Conservation (phyloP, 1,139 yeast genomes). For the Blastobotrys illinoisensis region DNA sequence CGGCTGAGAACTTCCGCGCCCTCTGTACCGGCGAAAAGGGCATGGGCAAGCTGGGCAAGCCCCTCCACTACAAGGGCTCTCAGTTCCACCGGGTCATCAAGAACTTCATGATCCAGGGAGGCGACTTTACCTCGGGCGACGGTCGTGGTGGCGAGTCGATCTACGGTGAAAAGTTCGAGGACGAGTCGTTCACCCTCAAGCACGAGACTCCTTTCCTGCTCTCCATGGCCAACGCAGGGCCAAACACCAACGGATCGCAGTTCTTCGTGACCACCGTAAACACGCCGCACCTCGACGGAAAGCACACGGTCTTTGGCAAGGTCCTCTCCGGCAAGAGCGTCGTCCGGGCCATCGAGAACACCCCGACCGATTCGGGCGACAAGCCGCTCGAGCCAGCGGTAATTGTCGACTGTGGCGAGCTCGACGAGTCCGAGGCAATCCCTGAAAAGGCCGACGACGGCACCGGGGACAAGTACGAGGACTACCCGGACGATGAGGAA, state of each 20-base stretch:
- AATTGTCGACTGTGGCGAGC: constrained; percentile 74
- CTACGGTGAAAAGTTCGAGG: constrained; percentile 93
- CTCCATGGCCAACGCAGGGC: constrained; percentile 97
- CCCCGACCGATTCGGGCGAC: constrained; percentile 65
- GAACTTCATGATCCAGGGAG: constrained; percentile 49
- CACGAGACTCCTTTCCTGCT: constrained; percentile 84
- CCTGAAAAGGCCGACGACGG: constrained; percentile 60
- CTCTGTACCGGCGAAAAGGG: constrained; percentile 91
- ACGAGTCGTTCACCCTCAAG: constrained; percentile 71
- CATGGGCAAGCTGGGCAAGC: constrained; percentile 53
- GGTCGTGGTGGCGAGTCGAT: constrained; percentile 96
- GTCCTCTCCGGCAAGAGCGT: constrained; percentile 77
- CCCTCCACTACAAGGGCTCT: constrained; percentile 70
- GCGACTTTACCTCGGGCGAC: constrained; percentile 84
- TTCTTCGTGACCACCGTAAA: constrained; percentile 82
- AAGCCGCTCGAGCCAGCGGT: constrained; percentile 61
- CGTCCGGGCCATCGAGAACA: constrained; percentile 70
- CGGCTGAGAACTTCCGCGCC: constrained; percentile 89
- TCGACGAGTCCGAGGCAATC: constrained; percentile 50
- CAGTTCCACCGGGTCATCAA: constrained; percentile 89
- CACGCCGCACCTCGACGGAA: constrained; percentile 82
- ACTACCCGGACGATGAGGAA: constrained; percentile 65
- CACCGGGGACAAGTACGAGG: constrained; percentile 82
- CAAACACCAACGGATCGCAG: constrained; percentile 93
- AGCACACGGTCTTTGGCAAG: constrained; percentile 94